These are phyloP conservation scores for Lecanoromycetidae sp. DNA, from an alignment of 2,329 filamentous ascomycete species.

Conservation along the genomic window DNA sequence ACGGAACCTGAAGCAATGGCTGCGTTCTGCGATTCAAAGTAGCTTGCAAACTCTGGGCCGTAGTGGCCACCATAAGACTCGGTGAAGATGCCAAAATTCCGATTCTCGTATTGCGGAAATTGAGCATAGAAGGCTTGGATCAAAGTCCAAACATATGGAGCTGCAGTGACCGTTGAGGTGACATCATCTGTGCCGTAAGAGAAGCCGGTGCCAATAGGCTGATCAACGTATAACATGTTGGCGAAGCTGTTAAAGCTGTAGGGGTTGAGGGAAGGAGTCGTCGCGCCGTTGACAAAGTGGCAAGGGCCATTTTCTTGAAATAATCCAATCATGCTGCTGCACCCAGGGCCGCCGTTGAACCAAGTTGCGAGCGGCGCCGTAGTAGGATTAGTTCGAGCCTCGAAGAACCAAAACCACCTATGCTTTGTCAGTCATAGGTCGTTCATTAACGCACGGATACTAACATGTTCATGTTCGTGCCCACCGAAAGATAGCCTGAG, in stretches of 20 bases:
- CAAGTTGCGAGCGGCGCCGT: conserved; percentile 34
- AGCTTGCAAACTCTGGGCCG: conserved; percentile 26
- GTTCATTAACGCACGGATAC: not conserved
- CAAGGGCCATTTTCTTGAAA: conserved; percentile 36
- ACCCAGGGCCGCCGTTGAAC: conserved; percentile 39
- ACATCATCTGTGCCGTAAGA: conserved; percentile 28
- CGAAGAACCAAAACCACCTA: conserved; percentile 36
- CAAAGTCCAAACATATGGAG: conserved; percentile 44
- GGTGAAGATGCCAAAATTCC: conserved; percentile 27
- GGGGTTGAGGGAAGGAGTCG: conserved; percentile 34
- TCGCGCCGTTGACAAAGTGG: conserved; percentile 29
- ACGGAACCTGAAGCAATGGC: conserved; percentile 28
- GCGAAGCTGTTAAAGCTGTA: conserved; percentile 33
- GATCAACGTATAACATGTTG: conserved; percentile 28
- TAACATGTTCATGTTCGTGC: conserved; percentile 31
- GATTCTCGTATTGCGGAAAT: conserved; percentile 30
- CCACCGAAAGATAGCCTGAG: conserved; percentile 40
- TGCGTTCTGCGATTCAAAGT: conserved; percentile 29
- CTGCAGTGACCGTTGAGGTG: conserved; percentile 35
- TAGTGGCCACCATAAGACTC: conserved; percentile 30
- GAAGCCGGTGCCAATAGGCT: conserved; percentile 30
- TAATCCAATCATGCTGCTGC: conserved; percentile 30
- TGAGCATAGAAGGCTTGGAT: conserved; percentile 36
- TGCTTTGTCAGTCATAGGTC: not conserved
- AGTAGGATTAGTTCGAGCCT: conserved; percentile 33